Base-by-base conservation (phyloP, 2,329 filamentous ascomycete genomes). In the Purpureocillium lavendulum region DNA sequence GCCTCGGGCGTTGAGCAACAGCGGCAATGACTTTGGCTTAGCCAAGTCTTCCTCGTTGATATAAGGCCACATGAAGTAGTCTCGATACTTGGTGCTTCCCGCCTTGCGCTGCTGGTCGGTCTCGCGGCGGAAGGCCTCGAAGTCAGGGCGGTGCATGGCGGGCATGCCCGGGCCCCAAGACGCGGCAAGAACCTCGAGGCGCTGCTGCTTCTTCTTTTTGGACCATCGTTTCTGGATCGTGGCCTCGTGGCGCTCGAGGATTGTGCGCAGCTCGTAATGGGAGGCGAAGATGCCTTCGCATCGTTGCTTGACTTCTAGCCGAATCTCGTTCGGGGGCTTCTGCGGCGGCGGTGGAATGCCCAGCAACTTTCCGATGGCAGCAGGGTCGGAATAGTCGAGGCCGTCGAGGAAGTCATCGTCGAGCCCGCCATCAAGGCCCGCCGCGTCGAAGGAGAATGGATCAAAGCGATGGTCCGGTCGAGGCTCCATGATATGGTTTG, bases 21-120 rank as follows among this genome's bases (percentile, higher is more conserved):
- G 52, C 0, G 64, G 59, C 8, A 81, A 48, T 0, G 55, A 42
- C 35, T 65, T 69, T 0, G 63, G 51, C 16, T 66, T 58, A 0
- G 49, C 38, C 1, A 81, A 56, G 46, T 80, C 75, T 40, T 80
- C 71, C 31, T 72, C 59, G 45, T 80, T 81, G 50, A 80, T 67
- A 34, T 70, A 61, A 0, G 75, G 75, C 62, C 66, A 77, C 32
- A 73, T 51, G 43, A 58, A 75, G 8, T 55, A 39, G 6, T 65
- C 59, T 7, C 41, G 47, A n/a, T 56, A 49, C 17, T 48, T 44
- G 10, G 49, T 50, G 6, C 6, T 10, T 4, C 49, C 47, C 1
- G 24, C 3, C 4, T 40, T 18, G 5, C 46, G 42, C 26, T 54
- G 17, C 11, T 49, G 14, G 2, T 32, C 11, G 3, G 43, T 28